These are phyloP conservation scores for Neostapfia colusana DNA, from an alignment of 176 grass and related monocot species.

Conservation along the genomic window DNA sequence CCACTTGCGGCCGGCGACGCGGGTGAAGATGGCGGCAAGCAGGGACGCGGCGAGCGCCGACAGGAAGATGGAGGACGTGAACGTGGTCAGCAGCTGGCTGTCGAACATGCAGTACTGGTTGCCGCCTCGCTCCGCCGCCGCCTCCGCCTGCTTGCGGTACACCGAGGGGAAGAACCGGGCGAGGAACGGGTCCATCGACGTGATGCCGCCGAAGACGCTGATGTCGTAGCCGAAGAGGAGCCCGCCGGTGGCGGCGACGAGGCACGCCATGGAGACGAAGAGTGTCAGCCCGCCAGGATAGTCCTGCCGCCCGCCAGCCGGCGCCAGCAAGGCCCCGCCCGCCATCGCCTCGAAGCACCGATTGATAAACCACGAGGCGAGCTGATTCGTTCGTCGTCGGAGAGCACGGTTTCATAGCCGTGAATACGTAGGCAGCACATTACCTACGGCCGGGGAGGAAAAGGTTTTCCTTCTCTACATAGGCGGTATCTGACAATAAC, in stretches of 20 bases:
- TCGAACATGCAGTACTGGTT: constrained; percentile 81
- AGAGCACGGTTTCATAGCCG: neutral
- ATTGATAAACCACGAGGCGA: neutral
- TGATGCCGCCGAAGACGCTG: constrained; percentile 60
- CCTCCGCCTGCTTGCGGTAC: constrained; percentile 39
- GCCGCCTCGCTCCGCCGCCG: neutral
- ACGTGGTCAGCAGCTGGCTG: constrained; percentile 56
- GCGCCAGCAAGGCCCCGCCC: neutral
- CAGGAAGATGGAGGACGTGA: constrained; percentile 62
- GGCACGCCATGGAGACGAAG: constrained; percentile 41
- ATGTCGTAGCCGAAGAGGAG: constrained; percentile 55
- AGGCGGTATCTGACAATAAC: neutral
- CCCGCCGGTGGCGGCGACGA: constrained; percentile 25
- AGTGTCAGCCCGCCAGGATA: constrained; percentile 38
- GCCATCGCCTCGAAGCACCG: neutral
- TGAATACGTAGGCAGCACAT: neutral
- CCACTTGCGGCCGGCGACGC: constrained; percentile 49
- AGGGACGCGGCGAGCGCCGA: constrained; percentile 57
- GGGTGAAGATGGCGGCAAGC: constrained; percentile 41
- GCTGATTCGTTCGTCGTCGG: neutral
- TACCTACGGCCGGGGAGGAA: neutral
- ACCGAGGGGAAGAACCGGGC: constrained; percentile 63
- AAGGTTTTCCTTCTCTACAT: neutral
- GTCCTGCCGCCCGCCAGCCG: constrained; percentile 1
- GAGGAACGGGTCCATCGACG: constrained; percentile 69